Conservation (phyloP, 495 filamentous ascomycete genomes). For the Penicillium parvum region DNA sequence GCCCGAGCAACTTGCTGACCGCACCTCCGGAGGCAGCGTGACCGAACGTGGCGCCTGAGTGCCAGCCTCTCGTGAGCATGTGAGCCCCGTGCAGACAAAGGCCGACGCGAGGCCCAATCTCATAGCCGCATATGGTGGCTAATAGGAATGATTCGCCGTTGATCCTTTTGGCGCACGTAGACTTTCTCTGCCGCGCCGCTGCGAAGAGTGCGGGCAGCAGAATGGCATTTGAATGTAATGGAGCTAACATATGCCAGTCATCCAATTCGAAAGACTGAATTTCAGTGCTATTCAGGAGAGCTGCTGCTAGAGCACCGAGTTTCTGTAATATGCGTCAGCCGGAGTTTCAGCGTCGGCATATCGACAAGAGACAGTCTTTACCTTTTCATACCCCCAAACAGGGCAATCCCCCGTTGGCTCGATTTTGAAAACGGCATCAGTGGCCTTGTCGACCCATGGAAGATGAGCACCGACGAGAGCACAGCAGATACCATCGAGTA, state of each 20-base stretch:
- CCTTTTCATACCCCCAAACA: slow-evolving; percentile 30
- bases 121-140: slow-evolving; percentile 33
- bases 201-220: slow-evolving; percentile 41
- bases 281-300: slow-evolving; percentile 39
- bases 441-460: slow-evolving; percentile 37
- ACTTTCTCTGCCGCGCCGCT: slow-evolving; percentile 20
- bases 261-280: slow-evolving; percentile 43
- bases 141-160: slow-evolving; percentile 29
- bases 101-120: slow-evolving; percentile 39
- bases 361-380: slow-evolving; percentile 1
- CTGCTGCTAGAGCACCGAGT: slow-evolving; percentile 30
- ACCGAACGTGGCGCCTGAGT: slow-evolving; percentile 43
- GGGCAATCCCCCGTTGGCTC: slow-evolving; percentile 29
- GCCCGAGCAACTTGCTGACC: slow-evolving; percentile 29
- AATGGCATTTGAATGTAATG: slow-evolving; percentile 30
- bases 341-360: background rate
- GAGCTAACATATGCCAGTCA: slow-evolving; percentile 38
- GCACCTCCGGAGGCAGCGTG: slow-evolving; percentile 35
- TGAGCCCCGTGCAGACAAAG: slow-evolving; percentile 33
- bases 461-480: slow-evolving; percentile 37
- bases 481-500: slow-evolving; percentile 43
- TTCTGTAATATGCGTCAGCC: background rate
- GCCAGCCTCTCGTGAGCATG: slow-evolving; percentile 39
- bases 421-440: slow-evolving; percentile 27
- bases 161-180: background rate